Evolutionary conservation across 257 asterid genomes (phyloP).

Genomic region (Fraxinus pennsylvanica): DNA sequence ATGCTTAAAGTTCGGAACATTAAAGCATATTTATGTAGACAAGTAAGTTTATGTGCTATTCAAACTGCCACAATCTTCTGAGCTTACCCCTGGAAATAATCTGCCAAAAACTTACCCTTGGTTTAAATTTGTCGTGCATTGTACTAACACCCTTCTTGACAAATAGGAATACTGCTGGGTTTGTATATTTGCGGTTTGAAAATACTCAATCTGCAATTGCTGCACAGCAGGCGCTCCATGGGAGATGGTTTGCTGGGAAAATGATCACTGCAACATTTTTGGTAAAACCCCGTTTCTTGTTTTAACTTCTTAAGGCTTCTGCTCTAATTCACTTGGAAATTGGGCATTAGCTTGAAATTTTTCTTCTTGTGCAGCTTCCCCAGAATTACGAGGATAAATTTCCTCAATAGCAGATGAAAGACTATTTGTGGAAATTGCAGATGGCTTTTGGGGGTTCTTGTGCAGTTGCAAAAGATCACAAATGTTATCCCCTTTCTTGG

Average conservation of each 20-base stretch:
- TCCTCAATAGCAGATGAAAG: conserved; percentile 41
- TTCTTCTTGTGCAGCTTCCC: conserved; percentile 39
- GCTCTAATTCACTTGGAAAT: background rate
- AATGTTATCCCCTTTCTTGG: background rate
- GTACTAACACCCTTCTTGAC: conserved; percentile 13
- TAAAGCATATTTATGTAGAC: conserved; percentile 66
- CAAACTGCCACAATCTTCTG: background rate
- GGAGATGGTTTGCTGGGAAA: conserved; percentile 83
- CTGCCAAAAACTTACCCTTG: background rate
- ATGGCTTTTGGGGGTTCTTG: background rate
- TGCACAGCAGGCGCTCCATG: conserved; percentile 72
- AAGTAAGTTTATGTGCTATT: conserved; percentile 45
- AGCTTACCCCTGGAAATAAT: background rate
- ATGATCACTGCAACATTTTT: conserved; percentile 74
- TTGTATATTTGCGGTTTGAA: conserved; percentile 67
- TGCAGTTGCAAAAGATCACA: background rate
- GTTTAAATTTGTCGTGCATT: background rate
- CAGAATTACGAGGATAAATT: conserved; percentile 51
- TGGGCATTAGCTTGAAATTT: background rate
- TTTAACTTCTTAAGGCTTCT: background rate
- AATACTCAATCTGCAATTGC: conserved; percentile 47
- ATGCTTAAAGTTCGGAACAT: conserved; percentile 55
- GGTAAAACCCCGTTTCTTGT: conserved; percentile 32
- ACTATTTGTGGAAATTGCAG: background rate
- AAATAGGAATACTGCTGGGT: conserved; percentile 61